Evolutionary conservation across 2,329 filamentous ascomycete genomes (phyloP), one percentile per base, ranked within the genome.

Genomic region (Botrytis cinerea): DNA sequence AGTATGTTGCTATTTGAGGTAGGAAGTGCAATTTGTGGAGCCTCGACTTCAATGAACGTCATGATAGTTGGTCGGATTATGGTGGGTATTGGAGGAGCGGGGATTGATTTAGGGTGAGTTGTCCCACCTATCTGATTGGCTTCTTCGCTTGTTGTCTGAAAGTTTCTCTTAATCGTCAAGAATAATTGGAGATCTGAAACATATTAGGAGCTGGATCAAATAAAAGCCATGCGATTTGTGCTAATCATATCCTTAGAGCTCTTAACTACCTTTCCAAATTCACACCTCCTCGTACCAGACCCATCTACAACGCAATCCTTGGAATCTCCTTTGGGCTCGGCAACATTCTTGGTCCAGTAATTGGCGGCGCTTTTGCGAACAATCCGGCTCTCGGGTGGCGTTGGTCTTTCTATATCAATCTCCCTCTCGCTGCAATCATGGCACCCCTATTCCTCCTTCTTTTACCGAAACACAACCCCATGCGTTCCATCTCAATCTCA

Each of bases 11-110:
- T 75, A 2, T 77, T 77, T 45, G 73, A 73, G 73, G 68, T 80
- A 32, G 79, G 79, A 18, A 77, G 75, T 57, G 71, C 78, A 4
- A 67, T 81, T 32, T 80, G 79, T 63, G 79, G 77, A 40, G 74
- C 48, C 6, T 51, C 48, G 22, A n/a, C 4, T 51, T 51, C 48
- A 12, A 51, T 51, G 48, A 51, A 51, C 10, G 25, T n/a, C 14
- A n/a, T 51, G 48, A 51, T 51, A n/a, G 48, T 51, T 51, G 48
- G 48, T n/a, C 48, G 48, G 48, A 14, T 51, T n/a, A n/a, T 51
- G 48, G 48, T n/a, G 48, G 48, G 48, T 14, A 6, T 51, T 51
- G 48, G 48, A n/a, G 48, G 48, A 14, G 48, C 48, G 25, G 48
- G 48, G 14, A 51, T 51, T 51, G 48, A 51, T n/a, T 25, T 51